Evolutionary conservation across 345 rosid genomes (phyloP).

Genomic region (Camelina neglecta): DNA sequence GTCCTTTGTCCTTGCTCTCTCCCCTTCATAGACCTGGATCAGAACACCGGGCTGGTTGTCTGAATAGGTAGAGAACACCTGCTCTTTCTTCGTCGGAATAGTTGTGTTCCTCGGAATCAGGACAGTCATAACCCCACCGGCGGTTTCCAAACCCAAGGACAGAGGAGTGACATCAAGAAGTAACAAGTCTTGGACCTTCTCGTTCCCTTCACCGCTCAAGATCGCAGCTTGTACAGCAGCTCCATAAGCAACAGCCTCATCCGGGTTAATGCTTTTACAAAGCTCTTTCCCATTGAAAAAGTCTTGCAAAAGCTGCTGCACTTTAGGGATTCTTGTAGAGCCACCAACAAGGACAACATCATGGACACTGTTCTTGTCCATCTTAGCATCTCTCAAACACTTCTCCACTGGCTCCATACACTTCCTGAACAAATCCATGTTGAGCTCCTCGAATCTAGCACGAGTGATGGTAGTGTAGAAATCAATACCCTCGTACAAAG

Average conservation of each 20-base stretch:
- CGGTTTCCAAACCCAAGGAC: conserved; percentile 61
- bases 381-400: conserved; percentile 67
- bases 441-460: conserved; percentile 58
- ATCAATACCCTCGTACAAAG: conserved; percentile 58
- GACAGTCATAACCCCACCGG: conserved; percentile 69
- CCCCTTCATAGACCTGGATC: conserved; percentile 72
- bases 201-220: conserved; percentile 68
- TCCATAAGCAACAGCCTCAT: conserved; percentile 70
- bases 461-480: conserved; percentile 58
- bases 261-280: conserved; percentile 65
- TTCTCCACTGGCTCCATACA: conserved; percentile 68
- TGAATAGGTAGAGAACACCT: conserved; percentile 61
- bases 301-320: conserved; percentile 60
- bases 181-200: conserved; percentile 65
- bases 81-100: conserved; percentile 66
- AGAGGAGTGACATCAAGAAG: conserved; percentile 64
- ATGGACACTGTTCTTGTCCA: conserved; percentile 64
- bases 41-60: conserved; percentile 68
- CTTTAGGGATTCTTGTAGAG: conserved; percentile 63
- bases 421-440: conserved; percentile 60
- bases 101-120: conserved; percentile 66
- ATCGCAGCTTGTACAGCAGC: conserved; percentile 74
- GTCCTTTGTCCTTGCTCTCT: conserved; percentile 59
- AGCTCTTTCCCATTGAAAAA: conserved; percentile 65
- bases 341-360: conserved; percentile 69